A percentile compares a stretch with the other conserved stretches of the same genome.
These are phyloP conservation scores for Botryosphaeria dothidea DNA, from an alignment of 2,329 filamentous ascomycete genomes.

Conservation along the genomic window DNA sequence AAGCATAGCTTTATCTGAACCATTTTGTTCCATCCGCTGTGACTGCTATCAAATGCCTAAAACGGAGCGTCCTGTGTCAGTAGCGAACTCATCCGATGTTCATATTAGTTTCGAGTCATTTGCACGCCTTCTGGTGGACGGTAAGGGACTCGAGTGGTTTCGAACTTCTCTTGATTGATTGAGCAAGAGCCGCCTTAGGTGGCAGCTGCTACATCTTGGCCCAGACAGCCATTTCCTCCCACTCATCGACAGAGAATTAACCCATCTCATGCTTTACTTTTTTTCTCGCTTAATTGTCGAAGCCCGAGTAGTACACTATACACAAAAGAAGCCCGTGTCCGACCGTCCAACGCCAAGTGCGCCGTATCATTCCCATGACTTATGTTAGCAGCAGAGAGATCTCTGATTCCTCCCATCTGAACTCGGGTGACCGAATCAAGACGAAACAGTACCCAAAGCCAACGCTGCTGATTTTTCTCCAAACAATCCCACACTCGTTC, in stretches of 20 bases:
- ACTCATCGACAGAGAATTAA: not conserved
- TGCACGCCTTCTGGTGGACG: too few relatives aligned
- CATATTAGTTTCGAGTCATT: too few relatives aligned
- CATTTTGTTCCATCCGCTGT: not conserved
- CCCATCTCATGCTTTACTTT: not conserved
- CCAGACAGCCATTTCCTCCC: not conserved
- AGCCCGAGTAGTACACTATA: constrained; percentile 7
- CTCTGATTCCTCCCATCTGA: not conserved
- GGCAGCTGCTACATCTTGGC: not conserved
- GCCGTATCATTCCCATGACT: constrained; percentile 14
- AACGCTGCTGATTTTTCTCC: not conserved
- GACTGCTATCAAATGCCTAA: not conserved
- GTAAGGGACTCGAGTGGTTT: not conserved
- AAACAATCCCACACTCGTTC: not conserved
- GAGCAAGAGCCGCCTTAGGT: not conserved
- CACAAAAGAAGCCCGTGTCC: constrained; percentile 14
- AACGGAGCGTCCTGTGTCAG: not conserved
- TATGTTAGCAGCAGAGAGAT: constrained; percentile 8
- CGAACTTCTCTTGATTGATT: constrained; percentile 16
- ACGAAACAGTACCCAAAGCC: not conserved
- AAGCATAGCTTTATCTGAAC: not conserved
- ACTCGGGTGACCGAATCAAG: not conserved
- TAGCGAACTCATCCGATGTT: not conserved
- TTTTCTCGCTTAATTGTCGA: constrained; percentile 1
- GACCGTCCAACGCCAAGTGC: constrained; percentile 8